Conservation (phyloP, 2,329 filamentous ascomycete species). For the Knoxdaviesia capensis region DNA sequence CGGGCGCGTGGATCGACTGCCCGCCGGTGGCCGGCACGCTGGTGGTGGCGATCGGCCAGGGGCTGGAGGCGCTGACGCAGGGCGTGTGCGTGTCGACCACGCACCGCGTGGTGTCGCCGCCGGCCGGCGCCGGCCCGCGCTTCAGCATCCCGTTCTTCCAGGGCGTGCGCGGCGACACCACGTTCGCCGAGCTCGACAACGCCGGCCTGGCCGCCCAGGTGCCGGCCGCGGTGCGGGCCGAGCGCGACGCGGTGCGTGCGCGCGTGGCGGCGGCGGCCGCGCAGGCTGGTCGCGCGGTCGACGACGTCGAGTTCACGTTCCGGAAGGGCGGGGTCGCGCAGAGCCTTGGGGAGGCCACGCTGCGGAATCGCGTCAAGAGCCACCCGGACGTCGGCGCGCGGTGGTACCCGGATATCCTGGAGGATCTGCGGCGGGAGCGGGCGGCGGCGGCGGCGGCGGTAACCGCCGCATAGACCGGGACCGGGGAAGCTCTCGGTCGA, state of each 20-base stretch:
- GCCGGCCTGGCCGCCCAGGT: slow-evolving; percentile 35
- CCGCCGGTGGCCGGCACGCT: slow-evolving; percentile 57
- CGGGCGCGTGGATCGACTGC: slow-evolving; percentile 65
- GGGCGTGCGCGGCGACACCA: slow-evolving; percentile 59
- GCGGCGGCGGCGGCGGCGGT: too few species aligned
- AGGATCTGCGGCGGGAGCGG: slow-evolving; percentile 38
- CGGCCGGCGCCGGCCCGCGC: slow-evolving; percentile 47
- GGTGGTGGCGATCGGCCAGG: slow-evolving; percentile 76
- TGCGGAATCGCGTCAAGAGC: slow-evolving; percentile 70
- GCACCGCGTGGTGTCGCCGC: slow-evolving; percentile 61
- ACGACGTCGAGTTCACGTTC: slow-evolving; percentile 80
- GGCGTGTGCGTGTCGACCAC: slow-evolving; percentile 71
- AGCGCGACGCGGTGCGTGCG: too few species aligned
- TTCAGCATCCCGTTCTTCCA: slow-evolving; percentile 81
- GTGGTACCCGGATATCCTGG: slow-evolving; percentile 51
- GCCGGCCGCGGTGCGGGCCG: slow-evolving; percentile 39
- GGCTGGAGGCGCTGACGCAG: slow-evolving; percentile 64
- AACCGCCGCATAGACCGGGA: too few species aligned
- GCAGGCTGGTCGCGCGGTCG: slow-evolving; percentile 39
- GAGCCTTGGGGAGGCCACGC: slow-evolving; percentile 61
- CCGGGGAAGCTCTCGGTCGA: too few species aligned
- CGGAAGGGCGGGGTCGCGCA: slow-evolving; percentile 44
- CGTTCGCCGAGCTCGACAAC: slow-evolving; percentile 55
- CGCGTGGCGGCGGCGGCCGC: too few species aligned
- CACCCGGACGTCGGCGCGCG: slow-evolving; percentile 72